These are phyloP conservation scores for Straminergon stramineum DNA, from an alignment of 225 moss, liverwort and hornwort genomes.

Conservation along the genomic window DNA sequence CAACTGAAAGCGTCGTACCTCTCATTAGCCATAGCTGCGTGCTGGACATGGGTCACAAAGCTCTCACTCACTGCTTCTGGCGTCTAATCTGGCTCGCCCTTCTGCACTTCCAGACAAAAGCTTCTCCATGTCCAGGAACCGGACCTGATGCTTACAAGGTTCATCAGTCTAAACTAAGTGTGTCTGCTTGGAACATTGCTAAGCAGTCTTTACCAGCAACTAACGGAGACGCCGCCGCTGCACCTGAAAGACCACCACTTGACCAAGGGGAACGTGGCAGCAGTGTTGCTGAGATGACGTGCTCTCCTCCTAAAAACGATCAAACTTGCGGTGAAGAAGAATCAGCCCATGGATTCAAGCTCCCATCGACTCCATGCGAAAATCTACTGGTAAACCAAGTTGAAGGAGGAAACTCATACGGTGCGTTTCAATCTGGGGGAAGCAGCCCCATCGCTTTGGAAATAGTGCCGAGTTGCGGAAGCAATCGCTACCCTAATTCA, in stretches of 20 bases:
- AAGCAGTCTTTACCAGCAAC: not conserved
- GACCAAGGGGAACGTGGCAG: not conserved
- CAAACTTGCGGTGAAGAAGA: not conserved
- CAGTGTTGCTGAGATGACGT: not conserved
- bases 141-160: not conserved
- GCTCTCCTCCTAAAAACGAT: not conserved
- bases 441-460: not conserved
- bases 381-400: not conserved
- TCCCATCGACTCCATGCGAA: not conserved
- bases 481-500: not conserved
- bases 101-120: not conserved
- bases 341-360: not conserved
- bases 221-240: not conserved
- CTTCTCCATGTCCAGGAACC: not conserved
- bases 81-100: constrained; percentile 1
- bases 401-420: not conserved
- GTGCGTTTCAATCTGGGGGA: not conserved
- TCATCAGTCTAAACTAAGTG: not conserved
- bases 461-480: not conserved
- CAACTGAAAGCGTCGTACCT: not conserved
- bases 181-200: not conserved
- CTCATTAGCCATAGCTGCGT: not conserved
- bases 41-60: not conserved
- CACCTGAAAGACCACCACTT: not conserved
- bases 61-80: not conserved